Base-by-base conservation (phyloP, 306 rosid species). In the Begonia peltatifolia region DNA sequence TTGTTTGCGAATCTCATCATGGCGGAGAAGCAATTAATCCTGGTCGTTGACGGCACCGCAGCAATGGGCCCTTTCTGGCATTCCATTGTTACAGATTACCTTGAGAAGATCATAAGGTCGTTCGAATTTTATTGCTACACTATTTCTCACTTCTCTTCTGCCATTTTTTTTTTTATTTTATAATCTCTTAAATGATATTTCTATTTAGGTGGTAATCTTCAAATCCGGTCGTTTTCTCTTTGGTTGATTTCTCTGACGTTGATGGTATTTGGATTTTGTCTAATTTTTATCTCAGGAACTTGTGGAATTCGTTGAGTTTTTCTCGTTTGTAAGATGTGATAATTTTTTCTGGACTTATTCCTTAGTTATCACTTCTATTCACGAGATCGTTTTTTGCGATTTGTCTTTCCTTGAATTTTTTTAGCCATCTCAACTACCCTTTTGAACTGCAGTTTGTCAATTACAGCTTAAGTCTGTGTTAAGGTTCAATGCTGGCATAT, bases 11-110 rank as follows among this genome's bases (percentile, higher is more conserved):
- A 43, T 15, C 52, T 7, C 11, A 15, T 48, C 17, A 87, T 87
- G 96, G 84, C 74, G 18, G 96, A 80, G 66, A 87, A 74, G 79
- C 94, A 78, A 73, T 68, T 87, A 66, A 81, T 81, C 69, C 68
- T 87, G 6, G 90, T 44, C 30, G 96, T 84, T 9, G 96, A 87
- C 71, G 76, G 79, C 53, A 87, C 94, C 25, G 94, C 87, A 5
- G 94, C 90, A 18, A 74, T 87, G 84, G 94, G 96, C 0, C 90
- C 87, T 20, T 81, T 69, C 62, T 87, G 94, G 96, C 57, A 59
- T 12, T 61, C 76, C 42, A n/a, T 81, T 57, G 61, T 62, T 38
- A 54, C 62, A 47, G 96, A 87, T 68, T 87, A 87, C 72, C 72
- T 87, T 12, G 90, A 83, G 6, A 87, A 87, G 77, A 67, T 87